Base-by-base conservation (phyloP, 345 rosid species). In the Citrus maxima region DNA sequence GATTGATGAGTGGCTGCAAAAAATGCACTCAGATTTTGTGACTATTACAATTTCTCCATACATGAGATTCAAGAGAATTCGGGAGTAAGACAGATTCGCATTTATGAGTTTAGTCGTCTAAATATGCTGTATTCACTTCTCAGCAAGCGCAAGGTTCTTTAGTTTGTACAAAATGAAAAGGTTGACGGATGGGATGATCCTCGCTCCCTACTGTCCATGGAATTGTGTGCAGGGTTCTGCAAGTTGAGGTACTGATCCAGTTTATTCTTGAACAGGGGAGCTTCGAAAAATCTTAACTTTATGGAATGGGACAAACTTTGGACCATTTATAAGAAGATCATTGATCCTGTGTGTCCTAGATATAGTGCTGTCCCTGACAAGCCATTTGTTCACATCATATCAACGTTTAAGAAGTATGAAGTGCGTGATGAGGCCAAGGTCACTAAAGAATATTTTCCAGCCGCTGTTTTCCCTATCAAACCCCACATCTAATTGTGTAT, bases 301-400 rank as follows among this genome's bases (percentile, higher is more conserved):
- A 94, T 96, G 98, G 99, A 93, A 75, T 93, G 99, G 99, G 99
- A 96, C 85, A 94, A 96, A 77, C 91, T 96, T 59, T 94, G 99
- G 99, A 86, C 93, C 37, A 93, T 96, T 37, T 94, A 96, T 67
- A 96, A 96, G 92, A 93, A 88, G 84, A 94, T 96, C 40, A 70
- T 96, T 13, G 99, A 96, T 86, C 98, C 98, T 22, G 95, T 96
- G 77, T 96, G 99, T 75, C 97, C 98, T 7, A 89, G 98, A 81
- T 95, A 93, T 80, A 94, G 98, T 21, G 97, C 98, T 77, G 98
- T 96, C 79, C 97, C 97, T 38, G 91, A 90, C 40, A 78, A 86
- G 60, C 88, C 95, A 55, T 96, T 91, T 87, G 93, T 91, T 37
- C 94, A 92, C 58, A 69, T 94, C 75, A 87, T 96, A 73, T 95